phyloP scores from a whole-genome alignment of 768 basidiomycete species.

The Podaxis sp. region DNA sequence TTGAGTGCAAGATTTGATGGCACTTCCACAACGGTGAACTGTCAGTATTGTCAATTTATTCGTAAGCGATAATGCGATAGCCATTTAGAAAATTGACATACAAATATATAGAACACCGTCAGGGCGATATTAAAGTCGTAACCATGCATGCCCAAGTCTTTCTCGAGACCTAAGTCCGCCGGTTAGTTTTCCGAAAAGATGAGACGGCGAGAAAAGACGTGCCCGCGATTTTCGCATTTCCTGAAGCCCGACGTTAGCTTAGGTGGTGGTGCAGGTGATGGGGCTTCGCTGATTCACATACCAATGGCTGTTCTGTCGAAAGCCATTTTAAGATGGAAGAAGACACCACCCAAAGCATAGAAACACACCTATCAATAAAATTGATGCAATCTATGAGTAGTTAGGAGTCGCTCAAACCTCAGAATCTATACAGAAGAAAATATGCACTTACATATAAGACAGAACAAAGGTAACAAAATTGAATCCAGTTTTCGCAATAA shows the following conservation, averaged over 20 bases:
- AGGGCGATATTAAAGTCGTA: conserved; percentile 42
- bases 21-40: conserved; percentile 39
- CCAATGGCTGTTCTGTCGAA: conserved; percentile 20
- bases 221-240: conserved; percentile 27
- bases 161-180: conserved; percentile 30
- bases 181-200: background rate
- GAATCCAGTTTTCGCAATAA: conserved; percentile 37
- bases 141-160: conserved; percentile 40
- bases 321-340: background rate
- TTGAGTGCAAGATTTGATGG: conserved; percentile 45
- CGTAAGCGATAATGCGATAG: background rate
- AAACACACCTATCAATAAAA: conserved; percentile 32
- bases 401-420: background rate
- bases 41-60: background rate
- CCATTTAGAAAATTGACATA: conserved; percentile 17
- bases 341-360: background rate
- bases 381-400: conserved; percentile 32
- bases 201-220: conserved; percentile 10
- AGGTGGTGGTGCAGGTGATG: background rate
- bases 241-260: background rate
- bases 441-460: conserved; percentile 35
- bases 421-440: background rate
- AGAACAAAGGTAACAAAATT: conserved; percentile 37
- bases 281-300: background rate
- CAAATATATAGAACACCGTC: conserved; percentile 42